Evolutionary conservation across 2,329 filamentous ascomycete genomes (phyloP).

Genomic region (Ilyonectria destructans): DNA sequence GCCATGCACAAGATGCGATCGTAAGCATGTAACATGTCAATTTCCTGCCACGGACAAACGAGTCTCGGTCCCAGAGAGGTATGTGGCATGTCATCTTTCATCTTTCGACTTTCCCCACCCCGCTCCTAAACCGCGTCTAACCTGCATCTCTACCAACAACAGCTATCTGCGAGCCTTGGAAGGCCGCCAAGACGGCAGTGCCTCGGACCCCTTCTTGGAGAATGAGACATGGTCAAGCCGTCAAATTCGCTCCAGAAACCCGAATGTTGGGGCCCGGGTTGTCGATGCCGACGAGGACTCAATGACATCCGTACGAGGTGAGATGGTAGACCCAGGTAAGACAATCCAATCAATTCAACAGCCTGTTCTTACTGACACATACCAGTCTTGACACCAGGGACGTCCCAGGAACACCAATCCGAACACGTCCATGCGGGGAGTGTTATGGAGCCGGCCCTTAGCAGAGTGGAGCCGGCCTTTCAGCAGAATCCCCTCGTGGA

Average conservation of each 20-base stretch:
- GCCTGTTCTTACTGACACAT: not conserved
- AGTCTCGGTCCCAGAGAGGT: conserved; percentile 47
- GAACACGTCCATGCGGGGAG: not conserved
- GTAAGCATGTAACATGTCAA: conserved; percentile 45
- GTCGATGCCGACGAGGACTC: conserved; percentile 5
- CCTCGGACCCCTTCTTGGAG: not conserved
- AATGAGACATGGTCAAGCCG: conserved; percentile 3
- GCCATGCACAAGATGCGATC: conserved; percentile 45
- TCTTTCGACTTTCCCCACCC: not conserved
- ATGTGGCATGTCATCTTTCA: not conserved
- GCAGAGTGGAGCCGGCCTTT: conserved; percentile 43
- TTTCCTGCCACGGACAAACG: conserved; percentile 47
- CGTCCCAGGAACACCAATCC: conserved; percentile 33
- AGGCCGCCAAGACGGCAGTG: conserved; percentile 35
- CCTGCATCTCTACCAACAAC: not conserved
- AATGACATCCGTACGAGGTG: not conserved
- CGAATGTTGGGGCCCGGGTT: conserved; percentile 5
- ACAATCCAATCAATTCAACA: not conserved
- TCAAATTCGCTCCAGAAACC: not conserved
- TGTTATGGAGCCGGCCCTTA: conserved; percentile 22
- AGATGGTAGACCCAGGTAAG: conserved; percentile 12
- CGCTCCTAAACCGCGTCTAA: conserved; percentile 2
- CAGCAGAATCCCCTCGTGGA: conserved; percentile 47
- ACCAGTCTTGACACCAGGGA: conserved; percentile 11
- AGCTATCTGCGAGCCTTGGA: conserved; percentile 47